Percentiles rank a stretch among this genome's conserved stretches.
phyloP scores from a whole-genome alignment of 306 rosid genomes.

The Dalbergia cultrata region DNA sequence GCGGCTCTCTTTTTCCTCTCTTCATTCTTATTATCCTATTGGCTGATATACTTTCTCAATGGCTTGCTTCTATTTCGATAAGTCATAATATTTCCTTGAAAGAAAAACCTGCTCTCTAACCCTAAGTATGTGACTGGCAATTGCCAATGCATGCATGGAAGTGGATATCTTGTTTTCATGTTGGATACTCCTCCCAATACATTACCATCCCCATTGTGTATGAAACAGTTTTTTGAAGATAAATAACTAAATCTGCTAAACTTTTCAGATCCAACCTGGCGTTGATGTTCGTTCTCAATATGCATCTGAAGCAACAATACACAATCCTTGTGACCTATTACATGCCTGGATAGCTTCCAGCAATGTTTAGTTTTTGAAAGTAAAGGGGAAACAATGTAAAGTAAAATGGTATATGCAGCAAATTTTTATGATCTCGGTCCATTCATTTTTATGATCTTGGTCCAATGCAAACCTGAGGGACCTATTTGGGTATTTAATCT shows the following conservation, averaged over 20 bases:
- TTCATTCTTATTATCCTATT: neutral
- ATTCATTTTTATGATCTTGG: no score
- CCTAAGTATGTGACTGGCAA: neutral
- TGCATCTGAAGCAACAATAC: conserved; percentile 51
- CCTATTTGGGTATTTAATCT: no score
- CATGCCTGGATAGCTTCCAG: conserved; percentile 53
- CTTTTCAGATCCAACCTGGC: conserved; percentile 61
- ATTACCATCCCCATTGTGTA: neutral
- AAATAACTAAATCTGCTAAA: conserved; percentile 16
- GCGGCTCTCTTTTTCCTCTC: neutral
- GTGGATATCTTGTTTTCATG: neutral
- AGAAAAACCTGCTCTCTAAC: conserved; percentile 7
- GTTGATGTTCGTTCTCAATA: conserved; percentile 58
- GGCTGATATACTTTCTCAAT: conserved; percentile 3
- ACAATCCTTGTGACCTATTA: conserved; percentile 52
- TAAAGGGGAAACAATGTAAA: conserved; percentile 17
- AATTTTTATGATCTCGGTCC: neutral
- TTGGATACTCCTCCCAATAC: neutral
- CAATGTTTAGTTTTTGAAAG: conserved; percentile 19
- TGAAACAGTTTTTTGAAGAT: neutral
- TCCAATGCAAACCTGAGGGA: no score
- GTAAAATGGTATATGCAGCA: neutral
- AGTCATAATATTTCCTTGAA: conserved; percentile 1
- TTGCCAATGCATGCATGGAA: conserved; percentile 22
- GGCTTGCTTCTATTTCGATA: neutral